Evolutionary conservation across 768 basidiomycete genomes (phyloP).

Genomic region (Naganishia kalamii): DNA sequence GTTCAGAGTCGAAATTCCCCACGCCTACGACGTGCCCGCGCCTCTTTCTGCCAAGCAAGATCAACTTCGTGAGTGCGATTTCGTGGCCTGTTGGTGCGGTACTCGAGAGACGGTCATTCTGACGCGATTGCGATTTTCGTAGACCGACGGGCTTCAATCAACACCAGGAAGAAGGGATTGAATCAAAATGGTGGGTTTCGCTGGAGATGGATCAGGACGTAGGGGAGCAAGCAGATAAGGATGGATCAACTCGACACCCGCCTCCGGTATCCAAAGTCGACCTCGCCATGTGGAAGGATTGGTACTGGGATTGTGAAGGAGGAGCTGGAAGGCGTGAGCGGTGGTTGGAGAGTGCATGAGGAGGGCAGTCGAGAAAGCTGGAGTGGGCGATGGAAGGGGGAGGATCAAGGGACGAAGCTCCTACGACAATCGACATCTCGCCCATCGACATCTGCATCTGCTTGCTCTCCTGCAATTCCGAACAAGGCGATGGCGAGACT

Average conservation of each 20-base stretch:
- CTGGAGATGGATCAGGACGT: not conserved
- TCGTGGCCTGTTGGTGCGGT: not conserved
- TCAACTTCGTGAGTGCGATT: slow-evolving; percentile 11
- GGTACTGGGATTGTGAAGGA: not conserved
- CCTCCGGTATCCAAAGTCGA: slow-evolving; percentile 6
- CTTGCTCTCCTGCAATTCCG: not conserved
- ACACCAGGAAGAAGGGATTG: slow-evolving; percentile 18
- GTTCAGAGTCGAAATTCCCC: not conserved
- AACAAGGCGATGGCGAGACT: too few relatives aligned
- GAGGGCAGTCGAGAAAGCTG: not conserved
- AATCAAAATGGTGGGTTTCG: slow-evolving; percentile 14
- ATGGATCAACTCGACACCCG: not conserved
- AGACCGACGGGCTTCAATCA: slow-evolving; percentile 16
- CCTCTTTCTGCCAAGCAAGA: not conserved
- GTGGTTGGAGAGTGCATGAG: too few relatives aligned
- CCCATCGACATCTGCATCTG: not conserved
- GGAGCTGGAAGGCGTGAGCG: not conserved
- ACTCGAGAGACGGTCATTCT: not conserved
- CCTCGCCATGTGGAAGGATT: not conserved
- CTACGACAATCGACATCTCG: not conserved
- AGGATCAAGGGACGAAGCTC: not conserved
- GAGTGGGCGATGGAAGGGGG: not conserved
- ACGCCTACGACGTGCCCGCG: not conserved
- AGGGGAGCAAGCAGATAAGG: slow-evolving; percentile 1
- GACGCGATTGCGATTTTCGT: slow-evolving; percentile 2